Evolutionary conservation across 768 basidiomycete genomes (phyloP), one percentile per base, ranked within the genome.

Genomic region (Saitozyma sp.): DNA sequence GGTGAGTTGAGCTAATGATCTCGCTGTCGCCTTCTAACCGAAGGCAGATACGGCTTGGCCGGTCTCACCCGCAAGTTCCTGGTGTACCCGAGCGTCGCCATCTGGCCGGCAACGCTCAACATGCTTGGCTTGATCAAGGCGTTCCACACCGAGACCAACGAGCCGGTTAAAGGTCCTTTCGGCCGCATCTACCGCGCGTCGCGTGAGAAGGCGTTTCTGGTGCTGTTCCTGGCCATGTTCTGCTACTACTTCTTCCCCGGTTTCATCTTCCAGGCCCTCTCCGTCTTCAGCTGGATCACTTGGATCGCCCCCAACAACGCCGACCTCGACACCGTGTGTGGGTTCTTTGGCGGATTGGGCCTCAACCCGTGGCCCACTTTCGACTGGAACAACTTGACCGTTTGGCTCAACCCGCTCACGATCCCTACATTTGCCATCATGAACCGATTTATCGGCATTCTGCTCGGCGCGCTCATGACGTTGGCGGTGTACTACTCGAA

Each of bases 101-200:
- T 69, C 48, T 73, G 71, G 71, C 71, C 71, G 9, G 19, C 61
- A 0, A 65, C 71, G 1, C 60, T 73, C 6, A 56, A 56, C 57
- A 69, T 62, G 17, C 58, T 73, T 43, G 65, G 64, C 9, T 54
- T 73, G 58, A 70, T 64, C 67, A 65, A 70, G 42, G 72, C 72
- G 1, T 68, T 73, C 65, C 72, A 38, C 89, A 61, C 69, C 51
- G 65, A 70, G 50, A 61, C 43, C 88, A 73, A 92, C 94, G 89
- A 89, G 94, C 56, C 98, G 90, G 96, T 95, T 91, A 14, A 88
- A 89, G 82, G 95, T 93, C 79, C 84, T 92, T 56, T 89, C 94
- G 63, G 87, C 86, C 8, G 94, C 20, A 58, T 66, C 13, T 71
- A 63, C 54, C 65, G 40, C 14, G 55, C 61, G 58, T 60, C 62